phyloP scores from a whole-genome alignment of 768 basidiomycete species.

The Boletus rubescentipes region DNA sequence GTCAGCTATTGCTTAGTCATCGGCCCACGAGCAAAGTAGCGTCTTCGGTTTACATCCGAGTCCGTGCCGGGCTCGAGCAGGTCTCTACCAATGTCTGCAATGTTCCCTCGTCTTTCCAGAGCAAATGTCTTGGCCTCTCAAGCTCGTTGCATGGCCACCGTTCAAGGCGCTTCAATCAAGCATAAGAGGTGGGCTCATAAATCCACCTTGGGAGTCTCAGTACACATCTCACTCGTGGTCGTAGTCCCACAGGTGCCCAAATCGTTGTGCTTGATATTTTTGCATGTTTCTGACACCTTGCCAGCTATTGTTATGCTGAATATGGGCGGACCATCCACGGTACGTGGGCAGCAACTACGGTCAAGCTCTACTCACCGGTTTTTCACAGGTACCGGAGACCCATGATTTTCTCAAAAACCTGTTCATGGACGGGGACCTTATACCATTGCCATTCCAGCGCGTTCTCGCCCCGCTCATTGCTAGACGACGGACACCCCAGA shows the following conservation, averaged over 20 bases:
- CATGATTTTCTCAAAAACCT: conserved; percentile 89
- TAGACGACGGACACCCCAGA: conserved; percentile 82
- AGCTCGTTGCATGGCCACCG: conserved; percentile 44
- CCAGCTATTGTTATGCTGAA: conserved; percentile 94
- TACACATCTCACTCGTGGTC: conserved; percentile 13
- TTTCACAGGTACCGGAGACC: conserved; percentile 80
- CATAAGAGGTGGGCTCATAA: conserved; percentile 42
- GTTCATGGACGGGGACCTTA: conserved; percentile 91
- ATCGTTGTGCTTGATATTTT: not conserved
- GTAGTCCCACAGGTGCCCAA: conserved; percentile 60
- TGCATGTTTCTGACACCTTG: conserved; percentile 19
- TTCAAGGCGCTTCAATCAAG: conserved; percentile 38
- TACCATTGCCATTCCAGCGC: conserved; percentile 91
- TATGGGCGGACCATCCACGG: conserved; percentile 97
- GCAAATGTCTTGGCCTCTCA: conserved; percentile 22
- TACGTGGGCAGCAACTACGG: conserved; percentile 36
- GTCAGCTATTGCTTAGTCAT: conserved; percentile 18
- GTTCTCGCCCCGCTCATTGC: conserved; percentile 88
- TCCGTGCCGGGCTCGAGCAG: not conserved
- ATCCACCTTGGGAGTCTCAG: not conserved
- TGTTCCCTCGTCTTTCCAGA: conserved; percentile 32
- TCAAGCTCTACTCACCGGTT: conserved; percentile 1
- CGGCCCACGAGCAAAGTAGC: not conserved
- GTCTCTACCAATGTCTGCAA: conserved; percentile 1
- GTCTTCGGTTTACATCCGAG: not conserved